Base-by-base conservation (phyloP, 306 rosid genomes). In the Rosa chinensis region DNA sequence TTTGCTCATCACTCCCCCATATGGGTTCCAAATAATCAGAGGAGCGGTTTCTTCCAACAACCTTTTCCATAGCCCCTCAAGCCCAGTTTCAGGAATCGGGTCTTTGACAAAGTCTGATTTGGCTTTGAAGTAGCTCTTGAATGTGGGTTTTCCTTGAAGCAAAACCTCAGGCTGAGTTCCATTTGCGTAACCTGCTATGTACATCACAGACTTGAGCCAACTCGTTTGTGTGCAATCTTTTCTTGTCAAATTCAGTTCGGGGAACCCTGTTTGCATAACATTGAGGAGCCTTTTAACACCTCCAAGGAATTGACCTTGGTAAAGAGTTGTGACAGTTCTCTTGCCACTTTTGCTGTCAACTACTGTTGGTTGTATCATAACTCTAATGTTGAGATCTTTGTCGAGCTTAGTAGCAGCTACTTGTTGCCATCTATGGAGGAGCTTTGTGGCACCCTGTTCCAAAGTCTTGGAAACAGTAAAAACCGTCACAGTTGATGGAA, bases 101-200 rank as follows among this genome's bases (percentile, higher is more conserved):
- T 81, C 85, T 8, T 78, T 86, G 5, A 92, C 94, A 13, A 87
- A 94, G 58, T 94, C 98, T 58, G 97, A 89, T 69, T 94, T 94
- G 37, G 98, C 97, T 61, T 92, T 94, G 97, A 94, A 92, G 83
- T 73, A 88, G 79, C 79, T 88, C 82, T 89, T 90, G 89, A 83
- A 90, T 1, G 89, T 81, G 21, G 98, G 75, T 66, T 88, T 90
- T 1, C 93, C 92, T 44, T 92, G 23, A 43, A 92, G 97, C 1
- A 92, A 84, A 45, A 88, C 88, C 77, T 92, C 94, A 0, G 86
- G 82, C 0, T 86, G 87, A 2, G 92, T 89, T 3, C 88, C 91
- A 48, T 56, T 89, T 18, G 97, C 91, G 61, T 21, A 90, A 8
- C 92, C 90, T n/a, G 92, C 96, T 56, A 92, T 87, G 71, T 84